A percentile compares a stretch with the other conserved stretches of the same genome.
These are phyloP conservation scores for Farysia itapuensis DNA, from an alignment of 1,284 basidiomycete species.

Conservation along the genomic window DNA sequence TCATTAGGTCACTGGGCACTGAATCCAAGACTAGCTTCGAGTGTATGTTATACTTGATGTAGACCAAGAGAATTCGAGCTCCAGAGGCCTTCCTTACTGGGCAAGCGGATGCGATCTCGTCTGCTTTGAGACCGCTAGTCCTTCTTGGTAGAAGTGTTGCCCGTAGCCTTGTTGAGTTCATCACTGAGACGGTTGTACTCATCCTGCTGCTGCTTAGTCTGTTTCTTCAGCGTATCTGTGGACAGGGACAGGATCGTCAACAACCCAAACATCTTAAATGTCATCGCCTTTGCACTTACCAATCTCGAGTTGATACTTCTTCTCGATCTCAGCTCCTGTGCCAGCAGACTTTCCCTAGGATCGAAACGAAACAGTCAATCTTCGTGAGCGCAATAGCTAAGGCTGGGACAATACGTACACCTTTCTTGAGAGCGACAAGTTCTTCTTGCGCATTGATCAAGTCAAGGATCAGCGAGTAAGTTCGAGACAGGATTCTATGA, in stretches of 20 bases:
- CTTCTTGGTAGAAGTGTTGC: slow-evolving; percentile 48
- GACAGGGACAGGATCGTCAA: not conserved
- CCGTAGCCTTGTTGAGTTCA: slow-evolving; percentile 49
- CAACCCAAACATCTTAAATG: not conserved
- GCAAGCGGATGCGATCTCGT: no score
- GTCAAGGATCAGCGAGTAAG: slow-evolving; percentile 87
- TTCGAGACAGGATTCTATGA: slow-evolving; percentile 74
- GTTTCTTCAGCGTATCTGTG: slow-evolving; percentile 55
- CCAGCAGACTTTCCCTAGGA: slow-evolving; percentile 11
- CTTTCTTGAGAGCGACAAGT: slow-evolving; percentile 77
- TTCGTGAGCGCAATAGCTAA: not conserved
- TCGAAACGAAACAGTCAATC: not conserved
- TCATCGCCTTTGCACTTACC: slow-evolving; percentile 9
- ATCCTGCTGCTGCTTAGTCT: slow-evolving; percentile 54
- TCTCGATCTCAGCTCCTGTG: slow-evolving; percentile 49
- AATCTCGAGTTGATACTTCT: slow-evolving; percentile 40
- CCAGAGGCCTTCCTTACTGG: no score
- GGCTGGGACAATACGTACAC: slow-evolving; percentile 61
- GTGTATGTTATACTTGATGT: no score
- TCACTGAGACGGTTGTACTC: slow-evolving; percentile 59
- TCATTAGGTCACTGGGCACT: no score
- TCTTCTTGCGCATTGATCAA: slow-evolving; percentile 86
- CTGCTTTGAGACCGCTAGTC: slow-evolving; percentile 9
- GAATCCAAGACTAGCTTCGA: no score
- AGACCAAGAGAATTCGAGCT: no score